Base-by-base conservation (phyloP, 139 green algal genomes). In the Chlorella sorokiniana region DNA sequence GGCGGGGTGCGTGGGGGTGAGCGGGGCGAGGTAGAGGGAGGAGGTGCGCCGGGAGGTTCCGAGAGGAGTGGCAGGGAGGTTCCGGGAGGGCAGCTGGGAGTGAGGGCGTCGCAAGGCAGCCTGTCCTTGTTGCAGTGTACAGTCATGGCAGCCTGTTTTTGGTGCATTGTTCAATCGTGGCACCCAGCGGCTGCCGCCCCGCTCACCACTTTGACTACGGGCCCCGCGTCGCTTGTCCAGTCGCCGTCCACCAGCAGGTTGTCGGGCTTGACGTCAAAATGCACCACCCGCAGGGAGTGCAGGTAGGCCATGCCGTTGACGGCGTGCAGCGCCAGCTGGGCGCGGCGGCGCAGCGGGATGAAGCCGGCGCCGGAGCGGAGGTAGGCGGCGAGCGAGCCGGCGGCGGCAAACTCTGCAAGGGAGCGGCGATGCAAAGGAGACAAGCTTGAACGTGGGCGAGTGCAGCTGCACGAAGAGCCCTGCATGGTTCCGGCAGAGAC, bases 191-290 rank as follows among this genome's bases (percentile, higher is more conserved):
- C 6, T n/a, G 56, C 56, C 29, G 23, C 56, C 48, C 18, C n/a
- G 40, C 73, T 79, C 73, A 79, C 73, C 73, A 79, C 73, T 45
- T 91, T 88, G 41, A 89, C 33, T 33, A 68, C 38, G 27, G 73
- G 72, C 4, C 54, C 44, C 42, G 23, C 41, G 20, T 52, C 59
- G 11, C 59, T 76, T 35, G 33, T 40, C 48, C 77, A 84, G 77
- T 91, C 85, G 18, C 87, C 89, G 44, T 96, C 96, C 41, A 98
- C 88, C 76, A 98, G 92, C 81, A 98, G 86, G 89, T 98, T 98
- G 88, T 98, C 95, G 14, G 92, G 92, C 89, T 97, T 95, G 44
- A 98, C 92, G 83, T 98, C 95, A 81, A 98, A 98, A 86, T 98
- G 95, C 35, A 98, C 94, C 48, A 83, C 76, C n/a, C 88, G 86